phyloP scores from a whole-genome alignment of 2,329 filamentous ascomycete genomes.

The Colletotrichum sp. region DNA sequence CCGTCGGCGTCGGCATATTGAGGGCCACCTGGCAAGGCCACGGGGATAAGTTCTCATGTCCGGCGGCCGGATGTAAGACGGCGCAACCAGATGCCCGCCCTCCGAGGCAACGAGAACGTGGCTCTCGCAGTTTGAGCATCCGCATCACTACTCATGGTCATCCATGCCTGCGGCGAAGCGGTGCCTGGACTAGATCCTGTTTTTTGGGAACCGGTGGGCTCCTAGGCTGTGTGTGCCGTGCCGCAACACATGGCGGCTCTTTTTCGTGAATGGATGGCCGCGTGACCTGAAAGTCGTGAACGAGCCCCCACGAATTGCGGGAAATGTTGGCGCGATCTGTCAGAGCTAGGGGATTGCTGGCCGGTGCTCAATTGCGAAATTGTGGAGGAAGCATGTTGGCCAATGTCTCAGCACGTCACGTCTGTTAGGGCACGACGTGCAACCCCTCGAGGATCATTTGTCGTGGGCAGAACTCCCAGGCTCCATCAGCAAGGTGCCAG shows the following conservation, averaged over 20 bases:
- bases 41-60: background rate
- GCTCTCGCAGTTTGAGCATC: background rate
- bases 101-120: background rate
- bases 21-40: background rate
- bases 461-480: background rate
- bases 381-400: background rate
- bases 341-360: background rate
- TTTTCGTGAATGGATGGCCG: slow-evolving; percentile 16
- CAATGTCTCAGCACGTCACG: slow-evolving; percentile 12
- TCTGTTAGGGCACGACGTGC: background rate
- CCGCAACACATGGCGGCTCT: slow-evolving; percentile 13
- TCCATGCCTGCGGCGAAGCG: background rate
- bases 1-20: background rate
- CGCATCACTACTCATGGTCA: background rate
- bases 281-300: slow-evolving; percentile 9
- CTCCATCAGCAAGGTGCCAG: background rate
- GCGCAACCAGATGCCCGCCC: slow-evolving; percentile 3
- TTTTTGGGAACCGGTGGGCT: background rate
- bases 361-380: background rate
- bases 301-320: background rate
- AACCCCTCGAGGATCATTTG: background rate
- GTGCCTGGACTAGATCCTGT: background rate
- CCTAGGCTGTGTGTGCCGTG: background rate
- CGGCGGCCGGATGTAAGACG: slow-evolving; percentile 13
- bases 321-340: background rate